Evolutionary conservation across 139 green algal species (phyloP).

Genomic region (Coelastrella sp.): DNA sequence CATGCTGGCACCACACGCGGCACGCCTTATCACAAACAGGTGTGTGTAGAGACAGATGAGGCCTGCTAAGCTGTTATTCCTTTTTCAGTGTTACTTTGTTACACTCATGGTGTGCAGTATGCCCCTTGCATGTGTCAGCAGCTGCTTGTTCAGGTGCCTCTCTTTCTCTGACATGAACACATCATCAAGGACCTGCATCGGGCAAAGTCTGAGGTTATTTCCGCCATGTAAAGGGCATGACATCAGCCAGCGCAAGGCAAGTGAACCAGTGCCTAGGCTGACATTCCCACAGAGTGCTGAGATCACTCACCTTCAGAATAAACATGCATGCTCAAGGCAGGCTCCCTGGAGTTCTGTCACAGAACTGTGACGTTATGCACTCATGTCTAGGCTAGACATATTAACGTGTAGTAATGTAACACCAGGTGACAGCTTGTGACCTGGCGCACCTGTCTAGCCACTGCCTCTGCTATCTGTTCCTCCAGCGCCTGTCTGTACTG

Average conservation of each 20-base stretch:
- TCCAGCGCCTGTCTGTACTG: constrained; percentile 15
- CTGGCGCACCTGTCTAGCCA: background rate
- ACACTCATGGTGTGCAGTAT: background rate
- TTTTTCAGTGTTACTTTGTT: too few relatives aligned
- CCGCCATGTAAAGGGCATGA: background rate
- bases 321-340: background rate
- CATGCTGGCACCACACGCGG: too few relatives aligned
- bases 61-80: background rate
- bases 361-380: background rate
- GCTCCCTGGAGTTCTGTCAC: background rate
- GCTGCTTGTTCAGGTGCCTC: constrained; percentile 35
- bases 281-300: background rate
- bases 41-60: background rate
- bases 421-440: background rate
- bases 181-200: constrained; percentile 39
- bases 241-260: background rate
- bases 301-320: background rate
- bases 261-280: background rate
- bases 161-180: constrained; percentile 53
- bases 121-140: background rate
- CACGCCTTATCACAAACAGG: background rate
- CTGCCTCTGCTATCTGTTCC: constrained; percentile 33
- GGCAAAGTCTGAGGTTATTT: background rate
- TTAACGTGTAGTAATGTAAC: background rate
- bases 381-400: background rate